Evolutionary conservation across 371 early-diverging fungal genomes (phyloP), one percentile per base, ranked within the genome.

Genomic region (Haplosporangium sp.): DNA sequence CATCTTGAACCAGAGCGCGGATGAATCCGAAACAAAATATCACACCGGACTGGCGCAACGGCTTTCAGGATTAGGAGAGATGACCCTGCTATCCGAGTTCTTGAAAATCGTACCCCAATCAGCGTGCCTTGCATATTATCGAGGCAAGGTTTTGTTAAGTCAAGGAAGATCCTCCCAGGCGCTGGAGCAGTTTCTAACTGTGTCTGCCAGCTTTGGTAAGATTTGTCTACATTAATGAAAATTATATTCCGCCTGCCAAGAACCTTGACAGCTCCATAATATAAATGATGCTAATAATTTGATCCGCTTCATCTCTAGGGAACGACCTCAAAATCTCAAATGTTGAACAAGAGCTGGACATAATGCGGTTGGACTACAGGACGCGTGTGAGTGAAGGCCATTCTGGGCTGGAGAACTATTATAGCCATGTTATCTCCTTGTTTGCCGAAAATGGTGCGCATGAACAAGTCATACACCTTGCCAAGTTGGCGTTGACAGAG

Each of bases 301-400:
- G 36, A 12, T 21, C 20, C 10, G 9, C 40, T 50, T 29, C n/a
- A 20, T 38, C 21, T 38, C 18, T 59, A 75, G 76, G 76, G n/a
- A 77, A 72, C 42, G 79, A 64, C 50, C 43, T 77, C 18, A 60
- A 64, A 12, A 29, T 29, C 29, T 29, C 29, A 29, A 59, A 46
- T 29, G 72, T 72, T 11, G 79, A 77, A 9, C 72, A 72, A 55
- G 72, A 77, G 23, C 64, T 77, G 40, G 79, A 77, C 20, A 68
- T 77, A 29, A 67, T 77, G 64, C 72, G 64, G 21, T 43, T 60
- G 56, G 79, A 77, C 37, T 77, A 77, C n/a, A 29, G 40, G 10
- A 54, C 48, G 14, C 59, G 69, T 3, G 36, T 59, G 37, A 41
- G 42, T n/a, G 53, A 59, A 16, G 75, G 69, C 6, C 75, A 69